Percentiles rank a stretch among this genome's conserved stretches.
Conservation (phyloP, 1,284 basidiomycete species). For the Cutaneotrichosporon sp. region DNA sequence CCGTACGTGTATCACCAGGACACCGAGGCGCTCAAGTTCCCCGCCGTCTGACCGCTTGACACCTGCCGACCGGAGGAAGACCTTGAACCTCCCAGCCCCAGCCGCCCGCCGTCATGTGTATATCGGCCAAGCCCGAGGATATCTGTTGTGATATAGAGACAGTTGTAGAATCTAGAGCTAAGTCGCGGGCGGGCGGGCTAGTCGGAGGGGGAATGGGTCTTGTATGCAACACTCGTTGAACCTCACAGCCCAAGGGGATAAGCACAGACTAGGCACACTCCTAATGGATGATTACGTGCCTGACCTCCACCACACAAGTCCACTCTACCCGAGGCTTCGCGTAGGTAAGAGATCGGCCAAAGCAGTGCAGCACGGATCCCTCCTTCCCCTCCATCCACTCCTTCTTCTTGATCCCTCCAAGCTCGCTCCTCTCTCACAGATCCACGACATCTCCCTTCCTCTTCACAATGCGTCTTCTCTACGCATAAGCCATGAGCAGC, state of each 20-base stretch:
- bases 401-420: too few relatives aligned
- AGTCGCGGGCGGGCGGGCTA: too few relatives aligned
- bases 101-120: too few relatives aligned
- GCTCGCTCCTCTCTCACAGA: too few relatives aligned
- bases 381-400: not conserved
- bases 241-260: too few relatives aligned
- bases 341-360: too few relatives aligned
- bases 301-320: not conserved
- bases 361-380: not conserved
- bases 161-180: not conserved
- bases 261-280: too few relatives aligned
- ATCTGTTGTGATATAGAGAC: too few relatives aligned
- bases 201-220: too few relatives aligned
- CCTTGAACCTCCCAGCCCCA: not conserved
- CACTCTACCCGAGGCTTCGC: not conserved
- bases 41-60: not conserved
- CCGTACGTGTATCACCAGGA: constrained; percentile 10
- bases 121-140: not conserved
- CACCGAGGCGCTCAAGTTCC: not conserved
- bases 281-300: too few relatives aligned
- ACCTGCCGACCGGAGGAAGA: not conserved
- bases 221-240: too few relatives aligned
- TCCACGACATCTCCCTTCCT: too few relatives aligned
- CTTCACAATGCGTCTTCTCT: not conserved
- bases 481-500: not conserved